Conservation (phyloP, 2,329 filamentous ascomycete genomes). For the Fusarium armeniacum region DNA sequence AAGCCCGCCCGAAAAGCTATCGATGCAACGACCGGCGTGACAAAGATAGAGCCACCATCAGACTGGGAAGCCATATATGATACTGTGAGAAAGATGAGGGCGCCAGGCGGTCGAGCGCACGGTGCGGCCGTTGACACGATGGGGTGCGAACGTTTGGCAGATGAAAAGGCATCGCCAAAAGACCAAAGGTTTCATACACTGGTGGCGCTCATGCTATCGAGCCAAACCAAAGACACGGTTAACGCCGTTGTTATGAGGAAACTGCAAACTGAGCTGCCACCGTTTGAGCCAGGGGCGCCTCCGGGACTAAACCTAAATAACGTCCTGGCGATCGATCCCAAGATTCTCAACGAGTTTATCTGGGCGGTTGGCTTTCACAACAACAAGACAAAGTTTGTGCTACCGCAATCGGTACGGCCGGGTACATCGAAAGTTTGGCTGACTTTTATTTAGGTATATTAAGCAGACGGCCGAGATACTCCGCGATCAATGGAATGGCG, state of each 20-base stretch:
- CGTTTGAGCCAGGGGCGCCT: conserved; percentile 60
- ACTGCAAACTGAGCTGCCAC: conserved; percentile 80
- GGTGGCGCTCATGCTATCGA: conserved; percentile 89
- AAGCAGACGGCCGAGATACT: conserved; percentile 81
- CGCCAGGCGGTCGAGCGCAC: conserved; percentile 66
- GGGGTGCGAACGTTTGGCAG: conserved; percentile 87
- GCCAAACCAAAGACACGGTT: conserved; percentile 93
- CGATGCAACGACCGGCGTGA: conserved; percentile 58
- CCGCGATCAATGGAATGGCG: conserved; percentile 75
- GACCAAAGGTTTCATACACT: conserved; percentile 87
- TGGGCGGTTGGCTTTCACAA: conserved; percentile 93
- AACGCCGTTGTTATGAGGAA: conserved; percentile 86
- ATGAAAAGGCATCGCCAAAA: conserved; percentile 61
- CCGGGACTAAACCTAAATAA: conserved; percentile 79
- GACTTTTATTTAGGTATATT: conserved; percentile 65
- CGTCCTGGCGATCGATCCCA: conserved; percentile 78
- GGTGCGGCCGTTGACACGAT: conserved; percentile 96
- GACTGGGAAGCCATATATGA: conserved; percentile 89
- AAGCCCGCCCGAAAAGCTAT: conserved; percentile 63
- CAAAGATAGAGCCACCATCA: conserved; percentile 70
- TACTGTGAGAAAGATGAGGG: conserved; percentile 82
- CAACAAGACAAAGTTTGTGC: conserved; percentile 79
- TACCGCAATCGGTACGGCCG: conserved; percentile 4
- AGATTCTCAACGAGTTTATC: conserved; percentile 78
- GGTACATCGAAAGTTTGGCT: conserved; percentile 25